Evolutionary conservation across 139 green algal genomes (phyloP), one percentile per base, ranked within the genome.

Genomic region (Chlorella sp.): DNA sequence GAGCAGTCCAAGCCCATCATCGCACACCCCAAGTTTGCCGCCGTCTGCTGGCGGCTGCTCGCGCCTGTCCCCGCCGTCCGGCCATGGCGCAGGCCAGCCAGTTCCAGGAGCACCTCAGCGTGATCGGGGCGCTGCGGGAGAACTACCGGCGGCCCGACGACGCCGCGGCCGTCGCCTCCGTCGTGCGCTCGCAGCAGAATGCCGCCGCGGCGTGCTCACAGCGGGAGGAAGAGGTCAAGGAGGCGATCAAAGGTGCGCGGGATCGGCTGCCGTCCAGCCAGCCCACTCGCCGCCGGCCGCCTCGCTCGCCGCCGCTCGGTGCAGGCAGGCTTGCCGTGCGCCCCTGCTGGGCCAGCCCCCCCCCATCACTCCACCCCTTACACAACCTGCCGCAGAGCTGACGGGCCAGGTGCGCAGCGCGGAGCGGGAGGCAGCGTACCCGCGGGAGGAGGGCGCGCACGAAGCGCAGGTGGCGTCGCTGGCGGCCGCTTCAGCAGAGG

Each of bases 41-140:
- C n/a, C n/a, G n/a, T n/a, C n/a, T n/a, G n/a, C n/a, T n/a, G n/a
- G n/a, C n/a, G 11, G 46, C 51, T 60, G 51, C 51, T 20, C 51
- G 13, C 51, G 51, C 16, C 51, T 60, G 51, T 60, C 51, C 51
- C 24, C n/a, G n/a, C 13, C 51, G 11, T 2, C 51, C 51, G 14
- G 13, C 24, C 51, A 60, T 60, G 51, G 51, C 51, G 8, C 11
- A n/a, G n/a, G n/a, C n/a, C n/a, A n/a, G 8, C 13, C 51, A 60
- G 40, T 90, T 90, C n/a, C 54, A 75, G 19, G 87, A 90, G 58
- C 87, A 90, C 58, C 54, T 90, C 32, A 34, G 75, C 20, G 87
- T 90, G 26, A 88, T 90, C 44, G 38, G 3, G 3, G 87, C 87
- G 32, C 76, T 90, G 26, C 40, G 68, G 32, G 87, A 90, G 17